Conservation (phyloP, 129 eudicot species). For the Chrysanthemum seticuspe region DNA sequence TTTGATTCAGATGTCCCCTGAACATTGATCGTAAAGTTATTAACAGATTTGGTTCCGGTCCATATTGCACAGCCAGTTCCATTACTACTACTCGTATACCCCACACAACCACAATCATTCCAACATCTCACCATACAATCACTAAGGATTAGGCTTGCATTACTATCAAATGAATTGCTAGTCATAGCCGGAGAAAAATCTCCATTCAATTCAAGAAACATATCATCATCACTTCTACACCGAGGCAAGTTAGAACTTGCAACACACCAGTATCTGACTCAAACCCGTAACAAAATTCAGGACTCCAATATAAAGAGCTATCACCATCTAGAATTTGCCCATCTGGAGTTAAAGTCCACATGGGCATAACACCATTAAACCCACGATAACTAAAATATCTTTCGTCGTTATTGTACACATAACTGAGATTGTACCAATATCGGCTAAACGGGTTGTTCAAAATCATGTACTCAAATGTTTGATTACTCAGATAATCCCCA, state of each 20-base stretch:
- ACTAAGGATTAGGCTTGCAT: no score
- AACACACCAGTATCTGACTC: slow-evolving; percentile 28
- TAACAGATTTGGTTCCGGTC: slow-evolving; percentile 17
- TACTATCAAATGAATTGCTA: neutral
- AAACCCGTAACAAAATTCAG: slow-evolving; percentile 36
- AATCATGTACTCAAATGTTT: slow-evolving; percentile 5
- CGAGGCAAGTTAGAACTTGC: slow-evolving; percentile 6
- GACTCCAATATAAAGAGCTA: neutral
- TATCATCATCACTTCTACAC: slow-evolving; percentile 22
- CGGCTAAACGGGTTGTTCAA: neutral
- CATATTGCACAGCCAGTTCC: slow-evolving; percentile 30
- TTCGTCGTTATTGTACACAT: slow-evolving; percentile 30
- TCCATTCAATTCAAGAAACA: slow-evolving; percentile 9
- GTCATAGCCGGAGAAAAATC: slow-evolving; percentile 2
- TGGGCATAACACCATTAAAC: neutral
- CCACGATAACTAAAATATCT: slow-evolving; percentile 19
- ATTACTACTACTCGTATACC: slow-evolving; percentile 20
- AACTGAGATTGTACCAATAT: slow-evolving; percentile 26
- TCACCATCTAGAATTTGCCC: slow-evolving; percentile 17
- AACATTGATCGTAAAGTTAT: slow-evolving; percentile 1
- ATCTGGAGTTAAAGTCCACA: slow-evolving; percentile 14
- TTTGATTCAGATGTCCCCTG: slow-evolving; percentile 10
- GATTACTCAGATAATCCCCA: slow-evolving; percentile 4
- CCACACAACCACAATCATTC: slow-evolving; percentile 53
- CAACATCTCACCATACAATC: slow-evolving; percentile 30